A percentile compares a stretch with the other conserved stretches of the same genome.
Evolutionary conservation across 345 rosid genomes (phyloP).

Genomic region (Dovyalis caffra): DNA sequence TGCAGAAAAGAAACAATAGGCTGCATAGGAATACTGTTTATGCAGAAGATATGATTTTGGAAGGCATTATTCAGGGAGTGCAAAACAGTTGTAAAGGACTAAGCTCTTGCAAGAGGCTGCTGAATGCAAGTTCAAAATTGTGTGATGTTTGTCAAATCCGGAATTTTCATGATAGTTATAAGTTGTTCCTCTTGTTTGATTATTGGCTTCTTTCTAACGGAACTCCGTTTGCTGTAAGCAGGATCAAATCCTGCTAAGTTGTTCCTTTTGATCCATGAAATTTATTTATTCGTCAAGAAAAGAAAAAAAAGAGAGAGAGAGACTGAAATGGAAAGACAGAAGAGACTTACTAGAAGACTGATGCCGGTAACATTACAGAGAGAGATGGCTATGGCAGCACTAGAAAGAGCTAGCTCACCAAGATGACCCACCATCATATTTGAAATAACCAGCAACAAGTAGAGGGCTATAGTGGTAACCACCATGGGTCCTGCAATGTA

Average conservation of each 20-base stretch:
- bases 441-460: conserved; percentile 11
- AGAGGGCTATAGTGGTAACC: not conserved
- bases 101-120: too few relatives aligned
- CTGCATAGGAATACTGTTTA: too few relatives aligned
- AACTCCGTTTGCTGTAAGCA: not conserved
- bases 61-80: too few relatives aligned
- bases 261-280: not conserved
- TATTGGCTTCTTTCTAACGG: too few relatives aligned
- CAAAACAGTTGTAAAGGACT: too few relatives aligned
- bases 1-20: too few relatives aligned
- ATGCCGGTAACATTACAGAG: conserved; percentile 19
- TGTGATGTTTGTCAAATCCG: too few relatives aligned
- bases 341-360: conserved; percentile 16
- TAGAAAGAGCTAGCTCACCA: conserved; percentile 13
- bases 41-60: too few relatives aligned
- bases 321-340: not conserved
- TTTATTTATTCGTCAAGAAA: not conserved
- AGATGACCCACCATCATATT: conserved; percentile 26
- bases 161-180: too few relatives aligned
- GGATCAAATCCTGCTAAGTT: not conserved
- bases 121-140: too few relatives aligned
- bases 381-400: conserved; percentile 16
- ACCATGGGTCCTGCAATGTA: conserved; percentile 25
- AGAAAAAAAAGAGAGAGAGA: not conserved
- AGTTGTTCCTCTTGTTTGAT: too few relatives aligned